Percentiles rank a stretch among this genome's conserved stretches.
These are phyloP conservation scores for Coemansia sp. DNA, from an alignment of 192 early-diverging fungal species.

Conservation along the genomic window DNA sequence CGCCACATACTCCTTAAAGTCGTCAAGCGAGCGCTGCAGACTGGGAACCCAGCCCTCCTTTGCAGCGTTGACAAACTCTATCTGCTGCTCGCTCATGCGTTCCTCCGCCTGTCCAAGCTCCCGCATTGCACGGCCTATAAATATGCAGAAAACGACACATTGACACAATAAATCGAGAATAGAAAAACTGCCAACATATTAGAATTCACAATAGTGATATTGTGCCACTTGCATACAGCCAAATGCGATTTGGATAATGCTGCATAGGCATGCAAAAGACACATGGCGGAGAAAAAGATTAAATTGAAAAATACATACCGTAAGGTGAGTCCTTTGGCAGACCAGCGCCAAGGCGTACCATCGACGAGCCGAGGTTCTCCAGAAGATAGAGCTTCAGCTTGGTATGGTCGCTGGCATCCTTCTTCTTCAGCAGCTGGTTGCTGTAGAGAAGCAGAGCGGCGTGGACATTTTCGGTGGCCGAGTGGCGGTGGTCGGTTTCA, in stretches of 20 bases:
- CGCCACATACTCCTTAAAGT: slow-evolving; percentile 56
- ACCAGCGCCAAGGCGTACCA: slow-evolving; percentile 63
- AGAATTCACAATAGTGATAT: neutral
- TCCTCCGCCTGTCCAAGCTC: slow-evolving; percentile 59
- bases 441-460: slow-evolving; percentile 56
- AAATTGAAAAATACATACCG: slow-evolving; percentile 17
- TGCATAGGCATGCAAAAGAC: neutral
- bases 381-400: slow-evolving; percentile 65
- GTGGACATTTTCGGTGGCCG: slow-evolving; percentile 66
- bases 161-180: slow-evolving; percentile 2
- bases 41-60: slow-evolving; percentile 56
- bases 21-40: slow-evolving; percentile 55
- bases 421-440: slow-evolving; percentile 63
- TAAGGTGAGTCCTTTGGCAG: slow-evolving; percentile 55
- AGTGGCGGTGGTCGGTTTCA: slow-evolving; percentile 67
- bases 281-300: neutral
- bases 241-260: neutral
- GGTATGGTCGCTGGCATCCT: slow-evolving; percentile 63
- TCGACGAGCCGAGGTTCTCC: slow-evolving; percentile 64
- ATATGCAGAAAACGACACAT: slow-evolving; percentile 8
- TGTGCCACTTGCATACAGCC: neutral
- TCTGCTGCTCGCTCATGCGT: slow-evolving; percentile 43
- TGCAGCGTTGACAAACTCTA: slow-evolving; percentile 54
- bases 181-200: neutral
- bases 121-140: slow-evolving; percentile 50